phyloP scores from a whole-genome alignment of 805 yeast species.

The Candida endomychidarum region DNA sequence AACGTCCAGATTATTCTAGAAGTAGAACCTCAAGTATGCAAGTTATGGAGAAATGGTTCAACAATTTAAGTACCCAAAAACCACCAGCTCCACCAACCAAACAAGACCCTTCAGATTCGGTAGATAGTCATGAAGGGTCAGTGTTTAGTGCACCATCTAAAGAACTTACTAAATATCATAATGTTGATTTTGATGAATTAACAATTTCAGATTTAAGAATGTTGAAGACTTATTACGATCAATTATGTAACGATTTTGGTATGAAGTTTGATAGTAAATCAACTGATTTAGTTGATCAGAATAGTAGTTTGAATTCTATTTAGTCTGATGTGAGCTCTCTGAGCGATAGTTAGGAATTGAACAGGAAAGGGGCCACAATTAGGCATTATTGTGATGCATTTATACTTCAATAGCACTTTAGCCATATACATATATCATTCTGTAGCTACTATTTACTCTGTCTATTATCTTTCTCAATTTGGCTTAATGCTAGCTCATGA shows the following conservation, averaged over 20 bases:
- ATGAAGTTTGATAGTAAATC: constrained; percentile 17
- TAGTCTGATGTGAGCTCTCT: too few species aligned
- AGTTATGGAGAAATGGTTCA: constrained; percentile 46
- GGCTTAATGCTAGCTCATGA: too few species aligned
- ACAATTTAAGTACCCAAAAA: constrained; percentile 23
- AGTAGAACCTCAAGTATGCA: constrained; percentile 40
- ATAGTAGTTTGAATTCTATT: constrained; percentile 12
- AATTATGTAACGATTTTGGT: constrained; percentile 29
- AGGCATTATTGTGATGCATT: too few species aligned
- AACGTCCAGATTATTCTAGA: constrained; percentile 28
- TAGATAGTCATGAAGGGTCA: constrained; percentile 21
- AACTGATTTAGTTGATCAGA: constrained; percentile 14
- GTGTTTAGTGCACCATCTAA: constrained; percentile 20
- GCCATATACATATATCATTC: too few species aligned
- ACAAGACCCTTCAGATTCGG: constrained; percentile 12
- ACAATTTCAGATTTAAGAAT: constrained; percentile 34
- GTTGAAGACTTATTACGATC: constrained; percentile 38
- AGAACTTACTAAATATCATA: constrained; percentile 34
- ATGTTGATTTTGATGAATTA: constrained; percentile 35
- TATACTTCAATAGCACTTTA: too few species aligned
- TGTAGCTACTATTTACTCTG: too few species aligned
- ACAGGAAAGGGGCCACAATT: too few species aligned
- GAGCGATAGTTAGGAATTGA: not conserved
- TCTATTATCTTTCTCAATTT: too few species aligned
- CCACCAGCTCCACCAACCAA: not conserved